Conservation (phyloP, 768 basidiomycete genomes). For the Phaeotremella skinneri region DNA sequence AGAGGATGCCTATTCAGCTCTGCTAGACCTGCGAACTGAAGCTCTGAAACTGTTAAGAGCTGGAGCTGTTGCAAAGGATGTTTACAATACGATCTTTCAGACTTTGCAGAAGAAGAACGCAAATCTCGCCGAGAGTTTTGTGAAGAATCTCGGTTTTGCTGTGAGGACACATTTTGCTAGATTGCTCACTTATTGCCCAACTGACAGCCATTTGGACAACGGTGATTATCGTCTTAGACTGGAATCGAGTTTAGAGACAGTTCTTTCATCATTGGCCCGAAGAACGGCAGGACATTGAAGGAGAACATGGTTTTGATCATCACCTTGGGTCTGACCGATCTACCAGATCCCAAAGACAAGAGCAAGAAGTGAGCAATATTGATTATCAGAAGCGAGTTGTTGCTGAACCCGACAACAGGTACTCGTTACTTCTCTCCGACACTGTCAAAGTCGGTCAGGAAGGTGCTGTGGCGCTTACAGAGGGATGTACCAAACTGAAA, state of each 20-base stretch:
- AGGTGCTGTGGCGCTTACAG: constrained; percentile 63
- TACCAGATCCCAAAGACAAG: constrained; percentile 63
- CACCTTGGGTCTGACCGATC: constrained; percentile 76
- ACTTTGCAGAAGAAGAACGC: constrained; percentile 75
- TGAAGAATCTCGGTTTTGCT: constrained; percentile 85
- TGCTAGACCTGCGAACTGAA: constrained; percentile 74
- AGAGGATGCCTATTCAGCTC: constrained; percentile 78
- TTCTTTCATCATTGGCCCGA: constrained; percentile 73
- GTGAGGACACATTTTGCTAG: constrained; percentile 59
- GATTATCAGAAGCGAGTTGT: not conserved
- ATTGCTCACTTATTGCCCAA: not conserved
- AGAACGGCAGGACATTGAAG: constrained; percentile 69
- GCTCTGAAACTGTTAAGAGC: constrained; percentile 74
- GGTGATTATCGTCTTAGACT: constrained; percentile 63
- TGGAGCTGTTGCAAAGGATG: constrained; percentile 69
- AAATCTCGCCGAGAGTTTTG: constrained; percentile 76
- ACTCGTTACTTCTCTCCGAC: constrained; percentile 82
- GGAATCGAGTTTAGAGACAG: constrained; percentile 94
- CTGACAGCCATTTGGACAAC: not conserved
- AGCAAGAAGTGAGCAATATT: constrained; percentile 65
- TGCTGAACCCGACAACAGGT: constrained; percentile 56
- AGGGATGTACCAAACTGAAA: constrained; percentile 77
- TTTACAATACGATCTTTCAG: constrained; percentile 72
- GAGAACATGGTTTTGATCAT: constrained; percentile 84
- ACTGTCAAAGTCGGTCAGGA: constrained; percentile 74